phyloP scores from a whole-genome alignment of 305 asterid genomes.

The Withania somnifera region DNA sequence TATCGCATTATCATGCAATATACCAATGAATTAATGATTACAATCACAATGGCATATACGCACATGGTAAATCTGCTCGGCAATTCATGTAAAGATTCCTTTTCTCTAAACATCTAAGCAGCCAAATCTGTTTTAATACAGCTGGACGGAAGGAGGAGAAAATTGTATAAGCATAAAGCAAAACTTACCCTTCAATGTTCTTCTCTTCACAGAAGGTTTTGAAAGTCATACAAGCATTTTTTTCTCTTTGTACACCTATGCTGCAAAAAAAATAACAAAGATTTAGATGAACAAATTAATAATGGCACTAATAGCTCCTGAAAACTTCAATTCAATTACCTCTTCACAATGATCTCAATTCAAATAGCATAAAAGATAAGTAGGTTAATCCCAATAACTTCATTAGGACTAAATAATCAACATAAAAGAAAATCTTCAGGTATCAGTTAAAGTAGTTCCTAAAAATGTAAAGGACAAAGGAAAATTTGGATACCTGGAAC shows the following conservation, averaged over 20 bases:
- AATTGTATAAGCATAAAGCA: background rate
- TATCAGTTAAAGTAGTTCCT: background rate
- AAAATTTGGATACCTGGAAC: constrained; percentile 42
- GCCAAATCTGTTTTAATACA: background rate
- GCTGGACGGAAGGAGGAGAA: background rate
- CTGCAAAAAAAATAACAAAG: constrained; percentile 21
- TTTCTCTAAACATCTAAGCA: background rate
- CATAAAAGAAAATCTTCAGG: background rate
- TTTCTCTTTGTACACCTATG: constrained; percentile 65
- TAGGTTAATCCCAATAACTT: background rate
- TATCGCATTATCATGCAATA: background rate
- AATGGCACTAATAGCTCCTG: background rate
- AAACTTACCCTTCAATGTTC: constrained; percentile 54
- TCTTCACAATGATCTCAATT: background rate
- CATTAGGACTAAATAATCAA: background rate
- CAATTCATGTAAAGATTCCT: background rate
- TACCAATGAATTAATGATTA: background rate
- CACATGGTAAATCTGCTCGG: background rate
- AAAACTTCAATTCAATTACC: background rate
- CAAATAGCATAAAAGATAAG: background rate
- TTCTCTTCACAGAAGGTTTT: constrained; percentile 47
- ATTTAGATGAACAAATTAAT: background rate
- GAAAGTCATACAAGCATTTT: constrained; percentile 42
- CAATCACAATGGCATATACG: background rate
- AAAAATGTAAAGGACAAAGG: background rate